Evolutionary conservation across 2,329 filamentous ascomycete species (phyloP), one percentile per base, ranked within the genome.

Genomic region (Didymella arachidicola): DNA sequence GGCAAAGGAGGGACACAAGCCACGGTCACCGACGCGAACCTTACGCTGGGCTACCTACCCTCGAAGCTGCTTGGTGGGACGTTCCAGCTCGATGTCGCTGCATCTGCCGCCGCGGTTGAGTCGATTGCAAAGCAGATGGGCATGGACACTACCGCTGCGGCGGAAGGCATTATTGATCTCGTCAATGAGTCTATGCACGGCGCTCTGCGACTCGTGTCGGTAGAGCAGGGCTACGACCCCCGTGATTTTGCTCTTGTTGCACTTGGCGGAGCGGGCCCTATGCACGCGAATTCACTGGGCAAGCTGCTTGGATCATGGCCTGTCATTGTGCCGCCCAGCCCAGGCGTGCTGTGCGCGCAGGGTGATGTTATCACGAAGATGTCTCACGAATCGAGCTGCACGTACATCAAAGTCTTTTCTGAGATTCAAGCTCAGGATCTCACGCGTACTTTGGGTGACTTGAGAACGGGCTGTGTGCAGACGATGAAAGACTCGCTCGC

Each of bases 131-230:
- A 75, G 10, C 78, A 80, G 50, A 82, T 83, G 78, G 77, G 75
- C n/a, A 74, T 82, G 19, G 69, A 76, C 1, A 66, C 75, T 1
- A 72, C 72, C 1, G 70, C 80, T 30, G 78, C 80, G 0, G 82
- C 82, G 0, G 80, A 82, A 64, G 80, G 79, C 26, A 82, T 83
- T 42, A 78, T 83, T 46, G 77, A 81, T 44, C 64, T 84, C 2
- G 79, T 81, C 34, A 83, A 83, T 52, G 82, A 84, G 64, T 80
- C 79, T 7, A 83, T 84, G 76, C 80, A 83, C 55, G 81, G 82
- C 4, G 82, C 82, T 12, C 68, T 84, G 27, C 77, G 82, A 41
- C 70, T 83, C 4, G 81, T 84, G 0, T 83, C 82, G 1, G 79
- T 84, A 4, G 82, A 84, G 61, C 81, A 83, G 65, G 82, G 82